phyloP scores from a whole-genome alignment of 1,284 basidiomycete genomes.

The Moesziomyces antarcticus region DNA sequence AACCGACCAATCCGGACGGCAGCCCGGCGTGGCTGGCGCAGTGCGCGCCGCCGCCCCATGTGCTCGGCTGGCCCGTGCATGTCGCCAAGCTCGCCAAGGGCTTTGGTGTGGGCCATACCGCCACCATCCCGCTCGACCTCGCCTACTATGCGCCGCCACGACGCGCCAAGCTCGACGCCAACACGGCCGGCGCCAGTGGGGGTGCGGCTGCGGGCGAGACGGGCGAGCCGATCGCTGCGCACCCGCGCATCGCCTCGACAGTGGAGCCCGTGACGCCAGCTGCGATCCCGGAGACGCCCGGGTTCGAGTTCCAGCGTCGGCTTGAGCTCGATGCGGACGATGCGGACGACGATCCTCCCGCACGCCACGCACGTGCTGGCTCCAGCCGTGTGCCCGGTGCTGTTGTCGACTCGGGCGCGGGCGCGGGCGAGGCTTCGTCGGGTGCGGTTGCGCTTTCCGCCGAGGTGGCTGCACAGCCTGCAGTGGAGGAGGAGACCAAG shows the following conservation, averaged over 20 bases:
- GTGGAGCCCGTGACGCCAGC: conserved; percentile 28
- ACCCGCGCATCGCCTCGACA: conserved; percentile 9
- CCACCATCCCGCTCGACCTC: conserved; percentile 40
- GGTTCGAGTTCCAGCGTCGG: conserved; percentile 34
- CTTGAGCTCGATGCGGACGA: conserved; percentile 34
- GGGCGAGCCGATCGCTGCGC: conserved; percentile 12
- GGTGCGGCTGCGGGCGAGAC: neutral
- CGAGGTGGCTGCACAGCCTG: conserved; percentile 9
- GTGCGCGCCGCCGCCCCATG: conserved; percentile 56
- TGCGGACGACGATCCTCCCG: conserved; percentile 22
- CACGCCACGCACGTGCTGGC: conserved; percentile 3
- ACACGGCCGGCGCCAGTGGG: neutral
- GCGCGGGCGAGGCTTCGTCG: too few species aligned
- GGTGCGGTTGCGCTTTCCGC: neutral
- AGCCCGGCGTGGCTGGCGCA: conserved; percentile 27
- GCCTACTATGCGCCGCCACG: conserved; percentile 56
- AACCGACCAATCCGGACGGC: conserved; percentile 9
- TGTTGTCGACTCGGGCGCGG: neutral
- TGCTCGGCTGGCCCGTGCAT: conserved; percentile 60
- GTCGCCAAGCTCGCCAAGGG: conserved; percentile 50
- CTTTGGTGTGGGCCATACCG: conserved; percentile 44
- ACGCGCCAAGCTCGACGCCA: conserved; percentile 8
- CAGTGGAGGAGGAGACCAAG: conserved; percentile 48
- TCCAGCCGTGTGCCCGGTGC: neutral
- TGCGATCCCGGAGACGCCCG: conserved; percentile 43